Conservation (phyloP, 192 early-diverging fungal genomes). For the Coemansia sp. region DNA sequence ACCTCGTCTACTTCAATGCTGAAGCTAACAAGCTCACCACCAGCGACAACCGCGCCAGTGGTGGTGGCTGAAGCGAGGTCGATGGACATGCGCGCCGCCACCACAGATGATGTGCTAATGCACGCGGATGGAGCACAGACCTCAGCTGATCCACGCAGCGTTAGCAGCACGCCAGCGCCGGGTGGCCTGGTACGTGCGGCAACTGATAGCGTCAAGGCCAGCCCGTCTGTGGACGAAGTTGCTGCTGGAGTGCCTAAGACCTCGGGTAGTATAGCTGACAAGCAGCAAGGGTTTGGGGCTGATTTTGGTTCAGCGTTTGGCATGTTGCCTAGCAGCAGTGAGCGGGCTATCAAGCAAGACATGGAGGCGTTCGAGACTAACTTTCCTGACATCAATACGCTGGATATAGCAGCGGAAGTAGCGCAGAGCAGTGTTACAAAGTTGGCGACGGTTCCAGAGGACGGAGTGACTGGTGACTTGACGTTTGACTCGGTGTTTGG, state of each 20-base stretch:
- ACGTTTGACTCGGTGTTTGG: conserved; percentile 56
- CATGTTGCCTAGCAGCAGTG: conserved; percentile 15
- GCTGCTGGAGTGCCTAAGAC: not conserved
- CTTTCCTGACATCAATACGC: conserved; percentile 47
- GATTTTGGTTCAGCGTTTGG: conserved; percentile 52
- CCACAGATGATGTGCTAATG: not conserved
- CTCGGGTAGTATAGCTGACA: not conserved
- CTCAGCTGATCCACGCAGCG: conserved; percentile 38
- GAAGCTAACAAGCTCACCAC: not conserved
- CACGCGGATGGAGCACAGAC: conserved; percentile 9
- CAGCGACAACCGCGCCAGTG: not conserved
- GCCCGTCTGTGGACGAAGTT: conserved; percentile 18
- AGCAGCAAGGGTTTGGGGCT: conserved; percentile 24
- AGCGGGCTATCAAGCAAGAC: conserved; percentile 39
- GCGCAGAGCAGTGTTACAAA: conserved; percentile 6
- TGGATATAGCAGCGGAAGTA: conserved; percentile 18
- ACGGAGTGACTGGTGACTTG: conserved; percentile 13
- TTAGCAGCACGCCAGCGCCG: conserved; percentile 47
- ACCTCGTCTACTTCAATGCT: not conserved
- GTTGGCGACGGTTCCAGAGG: conserved; percentile 4
- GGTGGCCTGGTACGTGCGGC: conserved; percentile 2
- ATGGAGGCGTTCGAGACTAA: conserved; percentile 44
- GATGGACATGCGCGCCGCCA: not conserved
- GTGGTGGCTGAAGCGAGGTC: not conserved
- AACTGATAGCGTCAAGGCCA: conserved; percentile 16